Evolutionary conservation across 78 protist genomes (phyloP).

Genomic region (Acrasis kona): DNA sequence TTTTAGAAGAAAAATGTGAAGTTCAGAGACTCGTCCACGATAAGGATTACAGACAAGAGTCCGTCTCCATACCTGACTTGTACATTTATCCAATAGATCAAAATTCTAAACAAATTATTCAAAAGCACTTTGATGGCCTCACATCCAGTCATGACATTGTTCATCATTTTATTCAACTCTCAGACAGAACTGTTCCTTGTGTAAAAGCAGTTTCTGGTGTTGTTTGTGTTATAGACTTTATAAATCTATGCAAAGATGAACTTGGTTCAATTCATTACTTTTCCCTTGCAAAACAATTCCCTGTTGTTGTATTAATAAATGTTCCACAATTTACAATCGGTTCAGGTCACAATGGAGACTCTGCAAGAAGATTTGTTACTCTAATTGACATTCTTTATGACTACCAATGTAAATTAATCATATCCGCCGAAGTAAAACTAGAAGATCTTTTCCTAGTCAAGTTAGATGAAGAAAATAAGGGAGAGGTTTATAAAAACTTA

Average conservation of each 20-base stretch:
- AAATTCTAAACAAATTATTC: not conserved
- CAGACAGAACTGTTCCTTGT: conserved; percentile 42
- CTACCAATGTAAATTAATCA: conserved; percentile 34
- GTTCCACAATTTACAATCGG: conserved; percentile 48
- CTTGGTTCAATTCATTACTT: conserved; percentile 62
- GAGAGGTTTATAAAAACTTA: too few relatives aligned
- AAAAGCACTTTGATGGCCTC: conserved; percentile 2
- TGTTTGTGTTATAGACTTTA: conserved; percentile 40
- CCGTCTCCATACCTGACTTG: conserved; percentile 13
- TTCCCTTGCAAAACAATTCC: conserved; percentile 42
- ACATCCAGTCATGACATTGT: conserved; percentile 19
- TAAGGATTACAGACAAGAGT: conserved; percentile 60
- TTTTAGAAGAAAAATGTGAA: conserved; percentile 29
- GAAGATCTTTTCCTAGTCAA: conserved; percentile 23
- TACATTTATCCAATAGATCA: not conserved
- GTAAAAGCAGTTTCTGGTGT: conserved; percentile 20
- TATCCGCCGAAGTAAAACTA: conserved; percentile 47
- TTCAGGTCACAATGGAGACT: too few relatives aligned
- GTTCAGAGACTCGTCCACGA: conserved; percentile 40
- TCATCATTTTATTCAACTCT: not conserved
- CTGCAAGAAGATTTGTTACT: conserved; percentile 62
- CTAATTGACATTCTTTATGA: conserved; percentile 74
- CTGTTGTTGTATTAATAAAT: conserved; percentile 39
- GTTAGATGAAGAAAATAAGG: conserved; percentile 26
- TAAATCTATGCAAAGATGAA: conserved; percentile 38